Evolutionary conservation across 2,329 filamentous ascomycete genomes (phyloP).

Genomic region (Nigrospora sphaerica): DNA sequence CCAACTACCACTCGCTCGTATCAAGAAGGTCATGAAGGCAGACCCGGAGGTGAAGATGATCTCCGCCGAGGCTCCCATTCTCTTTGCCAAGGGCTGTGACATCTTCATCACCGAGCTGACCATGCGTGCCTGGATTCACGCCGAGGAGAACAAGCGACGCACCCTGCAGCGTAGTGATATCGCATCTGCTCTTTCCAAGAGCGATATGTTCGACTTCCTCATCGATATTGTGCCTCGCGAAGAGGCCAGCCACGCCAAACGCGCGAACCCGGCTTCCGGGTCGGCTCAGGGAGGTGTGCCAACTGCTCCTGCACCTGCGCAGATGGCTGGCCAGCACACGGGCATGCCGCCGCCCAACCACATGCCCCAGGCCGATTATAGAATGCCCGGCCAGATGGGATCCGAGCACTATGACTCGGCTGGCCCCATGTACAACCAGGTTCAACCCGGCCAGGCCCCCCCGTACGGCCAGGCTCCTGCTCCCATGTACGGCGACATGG

Average conservation of each 20-base stretch:
- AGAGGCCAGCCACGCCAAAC: conserved; percentile 83
- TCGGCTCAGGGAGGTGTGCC: conserved; percentile 26
- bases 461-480: conserved; percentile 73
- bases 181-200: conserved; percentile 89
- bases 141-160: conserved; percentile 95
- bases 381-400: conserved; percentile 56
- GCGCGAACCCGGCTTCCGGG: conserved; percentile 44
- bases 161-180: conserved; percentile 95
- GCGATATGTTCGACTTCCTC: conserved; percentile 99
- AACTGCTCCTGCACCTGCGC: conserved; percentile 36
- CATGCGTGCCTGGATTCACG: conserved; percentile 99
- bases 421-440: conserved; percentile 73
- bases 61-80: conserved; percentile 91
- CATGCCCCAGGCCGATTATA: conserved; percentile 56
- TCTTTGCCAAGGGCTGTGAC: conserved; percentile 97
- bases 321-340: conserved; percentile 45
- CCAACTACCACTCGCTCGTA: conserved; percentile 90
- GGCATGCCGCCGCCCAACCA: conserved; percentile 47
- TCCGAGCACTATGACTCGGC: conserved; percentile 73
- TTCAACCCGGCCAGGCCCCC: conserved; percentile 66
- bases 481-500: conserved; percentile 74
- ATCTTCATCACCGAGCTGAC: conserved; percentile 99
- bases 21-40: conserved; percentile 99
- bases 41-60: conserved; percentile 99
- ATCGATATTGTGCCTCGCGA: conserved; percentile 98